Base-by-base conservation (phyloP, 768 basidiomycete species). In the Amanita rimosa region DNA sequence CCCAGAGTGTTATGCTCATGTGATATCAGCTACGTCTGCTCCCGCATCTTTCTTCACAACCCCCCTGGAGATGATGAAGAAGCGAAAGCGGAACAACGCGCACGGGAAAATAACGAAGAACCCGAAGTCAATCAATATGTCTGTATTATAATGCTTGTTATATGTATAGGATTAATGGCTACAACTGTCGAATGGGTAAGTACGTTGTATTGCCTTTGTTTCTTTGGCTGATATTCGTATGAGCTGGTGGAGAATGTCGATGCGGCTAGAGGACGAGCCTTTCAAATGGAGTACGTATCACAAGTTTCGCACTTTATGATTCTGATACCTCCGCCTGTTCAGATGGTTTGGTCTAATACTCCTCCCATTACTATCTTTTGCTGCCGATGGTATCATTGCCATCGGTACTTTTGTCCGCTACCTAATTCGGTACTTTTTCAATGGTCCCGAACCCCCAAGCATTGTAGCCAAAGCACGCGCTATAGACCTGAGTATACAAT, bases 401-500 rank as follows among this genome's bases (percentile, higher is more conserved):
- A 62, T 78, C 22, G 65, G 73, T 13, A 81, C 74, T 61, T 84
- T 81, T 62, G 24, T 75, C 24, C 73, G 71, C 19, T 69, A 68
- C 35, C 44, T 66, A 33, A 57, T 73, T 45, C 64, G 64, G 33
- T 65, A 70, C 46, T 60, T 73, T 53, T 64, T 75, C 56, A 58
- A 59, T 8, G 60, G 63, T 34, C 61, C 66, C 3, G 65, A 66
- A 0, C 65, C 75, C 13, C 81, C 81, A 1, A 66, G 68, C 4
- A 70, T 72, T n/a, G 64, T 85, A 17, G 85, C 85, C 0, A 77
- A 76, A 57, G 81, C 72, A 0, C 72, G 78, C 19, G 79, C 83
- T 4, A 88, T 88, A 50, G 85, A 88, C 58, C 70, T 86, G 40
- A 81, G 79, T 56, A 85, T 87, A 49, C 85, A 88, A 57, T 87